These are phyloP conservation scores for Microdochium paspali DNA, from an alignment of 2,329 filamentous ascomycete species.

Conservation along the genomic window DNA sequence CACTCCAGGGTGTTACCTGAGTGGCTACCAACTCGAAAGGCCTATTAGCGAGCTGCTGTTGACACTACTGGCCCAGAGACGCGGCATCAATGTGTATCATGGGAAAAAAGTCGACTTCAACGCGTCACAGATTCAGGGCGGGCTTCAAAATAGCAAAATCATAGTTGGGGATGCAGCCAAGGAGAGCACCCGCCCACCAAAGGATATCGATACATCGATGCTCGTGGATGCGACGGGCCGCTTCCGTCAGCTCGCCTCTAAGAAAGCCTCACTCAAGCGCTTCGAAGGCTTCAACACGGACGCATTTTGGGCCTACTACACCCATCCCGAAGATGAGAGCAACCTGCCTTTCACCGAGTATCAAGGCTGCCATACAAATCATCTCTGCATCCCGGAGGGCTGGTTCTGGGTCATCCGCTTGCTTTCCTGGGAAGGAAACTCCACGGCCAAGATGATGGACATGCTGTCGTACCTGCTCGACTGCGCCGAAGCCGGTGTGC, in stretches of 20 bases:
- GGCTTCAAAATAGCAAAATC: background rate
- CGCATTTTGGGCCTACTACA: slow-evolving; percentile 8
- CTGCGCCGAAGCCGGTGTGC: slow-evolving; percentile 7
- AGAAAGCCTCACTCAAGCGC: slow-evolving; percentile 7
- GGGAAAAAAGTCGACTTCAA: slow-evolving; percentile 5
- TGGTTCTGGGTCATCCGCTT: slow-evolving; percentile 17
- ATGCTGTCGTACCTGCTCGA: slow-evolving; percentile 16
- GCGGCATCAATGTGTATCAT: slow-evolving; percentile 14
- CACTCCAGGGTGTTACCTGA: slow-evolving; percentile 9
- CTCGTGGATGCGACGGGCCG: slow-evolving; percentile 13
- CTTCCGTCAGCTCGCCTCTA: slow-evolving; percentile 11
- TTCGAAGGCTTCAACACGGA: slow-evolving; percentile 12
- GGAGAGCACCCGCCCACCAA: background rate
- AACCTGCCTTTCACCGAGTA: slow-evolving; percentile 13
- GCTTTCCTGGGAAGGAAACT: slow-evolving; percentile 14
- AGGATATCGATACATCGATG: slow-evolving; percentile 4
- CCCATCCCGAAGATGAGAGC: slow-evolving; percentile 8
- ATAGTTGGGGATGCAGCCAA: slow-evolving; percentile 1
- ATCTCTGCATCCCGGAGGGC: slow-evolving; percentile 16
- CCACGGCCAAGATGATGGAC: slow-evolving; percentile 11
- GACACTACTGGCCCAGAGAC: slow-evolving; percentile 13
- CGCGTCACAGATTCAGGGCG: slow-evolving; percentile 2
- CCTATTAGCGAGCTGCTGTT: slow-evolving; percentile 16
- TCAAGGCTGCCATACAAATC: slow-evolving; percentile 15
- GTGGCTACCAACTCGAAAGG: slow-evolving; percentile 12